Evolutionary conservation across 306 rosid genomes (phyloP).

Genomic region (Casuarina equisetifolia): DNA sequence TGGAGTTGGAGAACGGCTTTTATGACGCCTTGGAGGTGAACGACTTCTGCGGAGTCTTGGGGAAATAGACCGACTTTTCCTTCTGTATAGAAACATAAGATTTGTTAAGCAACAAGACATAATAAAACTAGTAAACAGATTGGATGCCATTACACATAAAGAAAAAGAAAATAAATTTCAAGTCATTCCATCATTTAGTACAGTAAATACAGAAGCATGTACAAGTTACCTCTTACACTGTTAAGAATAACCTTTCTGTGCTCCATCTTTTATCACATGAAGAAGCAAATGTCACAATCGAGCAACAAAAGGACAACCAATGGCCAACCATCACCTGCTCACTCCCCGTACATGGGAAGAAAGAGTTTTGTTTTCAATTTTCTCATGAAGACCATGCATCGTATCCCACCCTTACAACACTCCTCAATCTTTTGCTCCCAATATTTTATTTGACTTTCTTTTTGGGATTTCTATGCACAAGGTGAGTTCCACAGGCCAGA

Average conservation of each 20-base stretch:
- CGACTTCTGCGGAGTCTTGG: slow-evolving; percentile 53
- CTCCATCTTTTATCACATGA: slow-evolving; percentile 97
- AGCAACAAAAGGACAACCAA: slow-evolving; percentile 83
- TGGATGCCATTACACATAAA: slow-evolving; percentile 17
- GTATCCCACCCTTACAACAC: slow-evolving; percentile 35
- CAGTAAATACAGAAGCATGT: slow-evolving; percentile 54
- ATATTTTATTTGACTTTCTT: slow-evolving; percentile 6
- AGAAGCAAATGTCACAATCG: slow-evolving; percentile 92
- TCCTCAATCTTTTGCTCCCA: slow-evolving; percentile 25
- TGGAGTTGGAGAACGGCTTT: slow-evolving; percentile 50
- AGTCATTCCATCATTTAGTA: slow-evolving; percentile 61
- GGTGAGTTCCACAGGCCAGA: slow-evolving; percentile 30
- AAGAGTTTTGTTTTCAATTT: slow-evolving; percentile 46
- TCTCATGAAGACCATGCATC: slow-evolving; percentile 39
- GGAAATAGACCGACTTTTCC: slow-evolving; percentile 76
- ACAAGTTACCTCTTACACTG: slow-evolving; percentile 96
- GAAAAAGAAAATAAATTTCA: slow-evolving; percentile 28
- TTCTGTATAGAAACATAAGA: slow-evolving; percentile 54
- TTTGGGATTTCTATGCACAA: slow-evolving; percentile 23
- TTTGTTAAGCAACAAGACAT: slow-evolving; percentile 42
- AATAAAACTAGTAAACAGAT: neutral
- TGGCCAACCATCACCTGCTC: slow-evolving; percentile 90
- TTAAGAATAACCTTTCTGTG: slow-evolving; percentile 86
- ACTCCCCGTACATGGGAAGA: slow-evolving; percentile 70
- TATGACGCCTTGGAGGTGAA: slow-evolving; percentile 47